Evolutionary conservation across 2,329 filamentous ascomycete genomes (phyloP), one percentile per base, ranked within the genome.

Genomic region (Samsoniella hepiali): DNA sequence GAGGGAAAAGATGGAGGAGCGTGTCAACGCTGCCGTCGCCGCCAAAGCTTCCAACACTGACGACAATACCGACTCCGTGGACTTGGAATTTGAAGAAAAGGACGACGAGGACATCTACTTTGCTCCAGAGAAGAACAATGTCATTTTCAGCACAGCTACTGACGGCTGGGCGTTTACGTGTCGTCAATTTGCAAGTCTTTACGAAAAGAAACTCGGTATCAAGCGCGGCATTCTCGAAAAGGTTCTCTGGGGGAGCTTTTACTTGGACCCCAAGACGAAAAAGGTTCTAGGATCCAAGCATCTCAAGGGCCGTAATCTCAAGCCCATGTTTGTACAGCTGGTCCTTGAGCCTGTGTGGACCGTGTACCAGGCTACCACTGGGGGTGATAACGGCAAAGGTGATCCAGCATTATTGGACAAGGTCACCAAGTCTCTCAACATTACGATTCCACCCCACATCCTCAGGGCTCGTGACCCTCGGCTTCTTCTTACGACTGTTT

Each of bases 131-230:
- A 96, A 94, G 77, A 97, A 97, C 76, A 99, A 99, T 72, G 95
- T 99, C 75, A 98, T 99, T 67, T 99, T 99, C 75, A 93, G 92
- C 79, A 98, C 94, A 74, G 95, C 95, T 65, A 90, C 97, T 63
- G 95, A 99, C 73, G 95, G 95, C n/a, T 99, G 95, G 95, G 95
- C 95, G 3, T 99, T 99, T 71, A 99, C 95, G 0, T 89, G 97
- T 57, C 87, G 93, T 58, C 95, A 99, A 71, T 99, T 99, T 73
- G 93, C 95, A 22, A 86, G 86, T 44, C 80, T 98, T 34, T 99
- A 98, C 72, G 94, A 98, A 77, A 96, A 93, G 81, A 99, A 99
- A 75, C 84, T 99, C 7, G 94, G 95, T 15, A 96, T 98, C 76
- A 98, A 97, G 77, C 85, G 93, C 54, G 87, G 87, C 32, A 78